phyloP scores from a whole-genome alignment of 345 rosid species.

The Pistacia vera region DNA sequence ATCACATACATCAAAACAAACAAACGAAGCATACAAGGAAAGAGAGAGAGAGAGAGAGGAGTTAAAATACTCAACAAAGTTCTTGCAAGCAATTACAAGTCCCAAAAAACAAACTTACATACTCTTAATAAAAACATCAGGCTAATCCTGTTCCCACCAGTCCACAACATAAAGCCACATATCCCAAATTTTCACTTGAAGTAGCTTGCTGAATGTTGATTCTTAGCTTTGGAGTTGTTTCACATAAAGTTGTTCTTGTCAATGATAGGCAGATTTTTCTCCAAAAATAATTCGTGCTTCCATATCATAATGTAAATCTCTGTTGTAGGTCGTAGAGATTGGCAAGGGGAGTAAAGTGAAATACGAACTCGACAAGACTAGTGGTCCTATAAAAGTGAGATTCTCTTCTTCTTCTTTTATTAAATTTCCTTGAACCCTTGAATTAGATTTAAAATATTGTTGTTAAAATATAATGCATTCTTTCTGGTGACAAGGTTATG shows the following conservation, averaged over 20 bases:
- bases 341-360: conserved; percentile 96
- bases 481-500: not conserved
- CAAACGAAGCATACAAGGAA: not conserved
- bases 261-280: not conserved
- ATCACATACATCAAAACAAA: not conserved
- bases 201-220: not conserved
- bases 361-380: conserved; percentile 90
- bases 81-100: conserved; percentile 7
- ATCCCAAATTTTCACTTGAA: not conserved
- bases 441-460: not conserved
- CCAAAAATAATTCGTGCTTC: not conserved
- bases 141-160: not conserved
- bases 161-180: not conserved
- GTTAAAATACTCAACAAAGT: not conserved
- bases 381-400: conserved; percentile 85
- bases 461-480: not conserved
- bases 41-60: not conserved
- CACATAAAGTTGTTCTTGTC: not conserved
- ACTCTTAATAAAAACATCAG: not conserved
- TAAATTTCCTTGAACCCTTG: not conserved
- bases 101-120: conserved; percentile 6
- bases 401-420: conserved; percentile 8
- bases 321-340: conserved; percentile 83
- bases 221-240: not conserved
- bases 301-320: conserved; percentile 3